Evolutionary conservation across 2,329 filamentous ascomycete species (phyloP).

Genomic region (Verticillium isaacii): DNA sequence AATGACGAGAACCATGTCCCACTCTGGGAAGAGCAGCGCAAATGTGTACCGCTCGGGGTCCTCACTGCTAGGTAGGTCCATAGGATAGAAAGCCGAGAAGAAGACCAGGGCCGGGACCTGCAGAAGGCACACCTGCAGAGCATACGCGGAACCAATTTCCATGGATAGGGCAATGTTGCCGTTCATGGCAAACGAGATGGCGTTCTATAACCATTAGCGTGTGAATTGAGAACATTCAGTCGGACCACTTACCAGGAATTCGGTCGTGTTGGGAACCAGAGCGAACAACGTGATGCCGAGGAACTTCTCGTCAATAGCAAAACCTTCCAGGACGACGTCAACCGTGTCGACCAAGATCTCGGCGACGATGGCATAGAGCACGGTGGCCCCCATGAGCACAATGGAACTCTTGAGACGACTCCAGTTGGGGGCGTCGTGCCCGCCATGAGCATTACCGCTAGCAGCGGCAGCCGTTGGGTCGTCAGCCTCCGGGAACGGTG

Average conservation of each 20-base stretch:
- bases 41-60: constrained; percentile 61
- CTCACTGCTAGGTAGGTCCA: constrained; percentile 27
- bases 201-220: constrained; percentile 57
- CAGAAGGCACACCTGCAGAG: constrained; percentile 88
- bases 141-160: constrained; percentile 98
- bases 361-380: constrained; percentile 94
- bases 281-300: constrained; percentile 95
- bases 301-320: constrained; percentile 95
- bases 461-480: constrained; percentile 28
- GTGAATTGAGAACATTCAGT: background rate
- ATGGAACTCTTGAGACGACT: constrained; percentile 84
- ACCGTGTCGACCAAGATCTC: constrained; percentile 97
- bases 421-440: constrained; percentile 99
- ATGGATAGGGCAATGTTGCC: constrained; percentile 97
- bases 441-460: constrained; percentile 50
- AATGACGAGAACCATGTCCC: constrained; percentile 98
- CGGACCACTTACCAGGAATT: constrained; percentile 70
- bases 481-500: constrained; percentile 39
- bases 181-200: constrained; percentile 99
- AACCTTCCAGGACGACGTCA: constrained; percentile 87
- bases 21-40: constrained; percentile 92
- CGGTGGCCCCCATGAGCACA: constrained; percentile 81
- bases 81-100: constrained; percentile 74
- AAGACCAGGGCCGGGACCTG: constrained; percentile 91
- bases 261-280: constrained; percentile 94